These are phyloP conservation scores for Leonotis leonurus DNA, from an alignment of 257 asterid species.

Conservation along the genomic window DNA sequence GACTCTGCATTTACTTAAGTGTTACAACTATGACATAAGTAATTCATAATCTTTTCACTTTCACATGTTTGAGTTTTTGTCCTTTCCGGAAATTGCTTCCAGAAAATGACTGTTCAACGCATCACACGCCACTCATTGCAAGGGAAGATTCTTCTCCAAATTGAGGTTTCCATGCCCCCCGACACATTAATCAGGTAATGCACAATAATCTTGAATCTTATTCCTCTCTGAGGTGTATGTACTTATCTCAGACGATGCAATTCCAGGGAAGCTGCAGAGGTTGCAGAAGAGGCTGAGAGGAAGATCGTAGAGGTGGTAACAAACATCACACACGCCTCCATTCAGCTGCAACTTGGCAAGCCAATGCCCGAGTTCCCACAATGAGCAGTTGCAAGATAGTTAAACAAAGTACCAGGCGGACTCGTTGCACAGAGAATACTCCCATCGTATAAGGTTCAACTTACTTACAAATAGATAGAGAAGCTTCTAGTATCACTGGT, in stretches of 20 bases:
- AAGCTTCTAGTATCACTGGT: neutral
- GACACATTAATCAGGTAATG: conserved; percentile 55
- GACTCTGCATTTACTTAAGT: neutral
- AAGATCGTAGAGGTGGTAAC: conserved; percentile 43
- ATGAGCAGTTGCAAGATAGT: conserved; percentile 13
- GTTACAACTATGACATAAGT: too few species aligned
- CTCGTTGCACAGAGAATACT: neutral
- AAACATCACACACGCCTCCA: conserved; percentile 40
- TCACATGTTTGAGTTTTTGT: too few species aligned
- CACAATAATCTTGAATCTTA: neutral
- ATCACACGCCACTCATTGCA: conserved; percentile 79
- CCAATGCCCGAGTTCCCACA: conserved; percentile 38
- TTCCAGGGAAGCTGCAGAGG: conserved; percentile 57
- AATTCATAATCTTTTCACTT: too few species aligned
- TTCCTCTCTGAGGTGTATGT: neutral
- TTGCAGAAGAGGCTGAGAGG: conserved; percentile 70
- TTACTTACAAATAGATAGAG: neutral
- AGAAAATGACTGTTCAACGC: conserved; percentile 65
- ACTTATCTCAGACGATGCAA: neutral
- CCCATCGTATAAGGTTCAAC: neutral
- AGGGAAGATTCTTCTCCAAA: conserved; percentile 70
- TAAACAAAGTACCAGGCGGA: neutral
- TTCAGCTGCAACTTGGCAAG: conserved; percentile 63
- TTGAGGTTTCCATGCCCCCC: conserved; percentile 81
- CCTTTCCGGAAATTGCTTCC: conserved; percentile 15